Percentiles rank a stretch among this genome's conserved stretches.
Conservation (phyloP, 2,329 filamentous ascomycete genomes). For the Xylaria sp. region DNA sequence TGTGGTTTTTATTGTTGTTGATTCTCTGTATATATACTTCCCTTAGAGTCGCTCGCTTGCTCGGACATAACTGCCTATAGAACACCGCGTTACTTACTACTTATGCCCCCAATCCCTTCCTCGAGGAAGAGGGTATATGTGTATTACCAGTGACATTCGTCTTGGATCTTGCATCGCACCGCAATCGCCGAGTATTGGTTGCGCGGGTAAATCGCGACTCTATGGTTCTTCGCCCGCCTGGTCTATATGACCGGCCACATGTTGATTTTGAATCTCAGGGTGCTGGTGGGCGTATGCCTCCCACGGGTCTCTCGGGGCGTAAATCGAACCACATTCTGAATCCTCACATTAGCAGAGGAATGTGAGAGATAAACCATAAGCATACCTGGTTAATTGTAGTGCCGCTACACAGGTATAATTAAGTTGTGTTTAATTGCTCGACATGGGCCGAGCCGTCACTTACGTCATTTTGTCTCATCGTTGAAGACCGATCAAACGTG, state of each 20-base stretch:
- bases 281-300: not conserved
- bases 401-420: not conserved
- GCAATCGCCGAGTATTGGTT: too few species aligned
- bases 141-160: not conserved
- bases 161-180: not conserved
- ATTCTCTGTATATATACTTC: constrained; percentile 32
- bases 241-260: too few species aligned
- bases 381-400: too few species aligned
- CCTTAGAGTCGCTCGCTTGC: constrained; percentile 26
- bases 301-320: too few species aligned
- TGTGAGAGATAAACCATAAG: not conserved
- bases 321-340: not conserved
- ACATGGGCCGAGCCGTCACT: not conserved
- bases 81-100: not conserved
- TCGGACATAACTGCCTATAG: constrained; percentile 17
- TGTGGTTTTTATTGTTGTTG: constrained; percentile 6
- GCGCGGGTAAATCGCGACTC: too few species aligned
- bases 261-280: too few species aligned
- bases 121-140: not conserved
- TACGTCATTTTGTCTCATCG: not conserved
- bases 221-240: too few species aligned
- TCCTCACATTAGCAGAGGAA: not conserved
- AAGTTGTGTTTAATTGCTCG: not conserved
- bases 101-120: not conserved
- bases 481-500: not conserved